Base-by-base conservation (phyloP, 805 yeast species). In the Komagataella phaffii region DNA sequence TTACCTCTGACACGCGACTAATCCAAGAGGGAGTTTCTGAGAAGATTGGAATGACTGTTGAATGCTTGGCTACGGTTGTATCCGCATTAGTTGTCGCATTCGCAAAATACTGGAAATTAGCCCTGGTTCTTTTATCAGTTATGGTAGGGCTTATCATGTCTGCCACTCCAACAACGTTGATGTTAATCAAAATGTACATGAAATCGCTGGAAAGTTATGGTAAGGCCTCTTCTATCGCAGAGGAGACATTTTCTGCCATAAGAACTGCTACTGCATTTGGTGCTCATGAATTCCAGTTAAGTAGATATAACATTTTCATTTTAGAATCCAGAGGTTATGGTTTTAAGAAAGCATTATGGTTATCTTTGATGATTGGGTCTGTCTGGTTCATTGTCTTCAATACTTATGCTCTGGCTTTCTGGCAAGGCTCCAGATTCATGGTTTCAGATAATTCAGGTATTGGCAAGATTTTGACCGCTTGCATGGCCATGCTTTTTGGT, bases 21-120 rank as follows among this genome's bases (percentile, higher is more conserved):
- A 63, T 70, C 45, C 74, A 71, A 54, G 74, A 68, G 44, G 74
- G 73, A 36, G 67, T 70, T 56, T 64, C 70, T 44, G 73, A 70
- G 55, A 70, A 70, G 54, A 59, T 65, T 5, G 71, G 72, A n/a
- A 59, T 64, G 47, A 67, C 69, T 43, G 58, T 66, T 44, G 61
- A 64, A 45, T 73, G 70, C 30, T 40, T 68, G 7, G 63, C 73
- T 70, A 55, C 57, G 67, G 24, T 84, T 0, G 45, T 70, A 0
- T 64, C 80, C 24, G 95, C 96, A 3, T 55, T 82, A 3, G 68
- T 79, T 6, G 91, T 97, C 97, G 81, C 96, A 0, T 55, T 88
- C 1, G 74, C 73, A 0, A 62, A 74, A 7, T 96, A 96, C 0
- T 93, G 98, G 98, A 85, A 83, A 59, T 67, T 93, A 45, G 78